phyloP scores from a whole-genome alignment of 2,329 filamentous ascomycete species.

The Exophiala bonariae region DNA sequence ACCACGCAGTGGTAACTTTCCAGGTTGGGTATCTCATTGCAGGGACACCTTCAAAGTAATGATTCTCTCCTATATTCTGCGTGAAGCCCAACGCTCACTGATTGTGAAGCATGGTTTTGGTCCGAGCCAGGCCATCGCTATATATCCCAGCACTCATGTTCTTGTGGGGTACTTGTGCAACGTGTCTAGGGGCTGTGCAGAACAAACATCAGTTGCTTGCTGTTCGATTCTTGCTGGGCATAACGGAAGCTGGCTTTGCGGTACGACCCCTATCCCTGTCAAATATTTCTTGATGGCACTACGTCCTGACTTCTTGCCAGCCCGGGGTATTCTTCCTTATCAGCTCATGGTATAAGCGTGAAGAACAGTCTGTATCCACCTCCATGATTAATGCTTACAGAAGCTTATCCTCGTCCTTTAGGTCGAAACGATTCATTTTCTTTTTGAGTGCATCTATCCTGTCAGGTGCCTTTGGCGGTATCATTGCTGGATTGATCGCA shows the following conservation, averaged over 20 bases:
- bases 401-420: too few relatives aligned
- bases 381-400: conserved; percentile 67
- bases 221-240: conserved; percentile 65
- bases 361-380: conserved; percentile 65
- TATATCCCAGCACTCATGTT: background rate
- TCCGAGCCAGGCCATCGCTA: background rate
- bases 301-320: conserved; percentile 1
- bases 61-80: background rate
- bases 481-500: conserved; percentile 66
- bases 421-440: conserved; percentile 2
- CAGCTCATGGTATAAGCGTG: conserved; percentile 61
- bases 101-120: conserved; percentile 1
- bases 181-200: conserved; percentile 40
- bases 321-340: conserved; percentile 3
- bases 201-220: conserved; percentile 53
- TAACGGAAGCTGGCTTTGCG: conserved; percentile 66
- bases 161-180: conserved; percentile 2
- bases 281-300: too few relatives aligned
- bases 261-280: too few relatives aligned
- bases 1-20: conserved; percentile 65
- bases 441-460: conserved; percentile 1
- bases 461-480: conserved; percentile 65
- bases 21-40: conserved; percentile 72
- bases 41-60: conserved; percentile 63
- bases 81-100: background rate